Evolutionary conservation across 495 filamentous ascomycete species (phyloP).

Genomic region (Annulohypoxylon stygium): DNA sequence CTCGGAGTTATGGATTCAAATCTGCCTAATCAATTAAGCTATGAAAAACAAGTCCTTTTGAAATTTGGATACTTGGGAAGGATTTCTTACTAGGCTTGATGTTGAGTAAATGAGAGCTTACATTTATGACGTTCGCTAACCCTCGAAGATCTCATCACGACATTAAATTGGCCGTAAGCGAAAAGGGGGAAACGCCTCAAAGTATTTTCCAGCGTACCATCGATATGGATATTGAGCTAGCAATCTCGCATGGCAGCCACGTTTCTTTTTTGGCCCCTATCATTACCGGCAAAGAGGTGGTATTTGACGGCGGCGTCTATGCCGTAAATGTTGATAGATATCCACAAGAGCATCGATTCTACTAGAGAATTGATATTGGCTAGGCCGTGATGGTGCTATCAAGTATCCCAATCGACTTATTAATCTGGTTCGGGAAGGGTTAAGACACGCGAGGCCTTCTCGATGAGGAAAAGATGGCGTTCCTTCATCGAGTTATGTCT

Average conservation of each 20-base stretch:
- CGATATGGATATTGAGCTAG: not conserved
- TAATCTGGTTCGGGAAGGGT: not conserved
- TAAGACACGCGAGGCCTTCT: not conserved
- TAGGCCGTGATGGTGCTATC: not conserved
- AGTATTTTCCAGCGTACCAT: not conserved
- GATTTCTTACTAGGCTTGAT: not conserved
- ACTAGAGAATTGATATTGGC: not conserved
- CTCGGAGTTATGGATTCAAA: not conserved
- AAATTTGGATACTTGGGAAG: not conserved
- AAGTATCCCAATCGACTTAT: not conserved
- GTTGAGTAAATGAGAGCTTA: not conserved
- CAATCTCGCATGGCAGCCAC: not conserved
- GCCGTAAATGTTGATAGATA: not conserved
- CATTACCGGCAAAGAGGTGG: not conserved
- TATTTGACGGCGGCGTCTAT: not conserved
- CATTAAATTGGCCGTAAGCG: not conserved
- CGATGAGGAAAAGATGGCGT: slow-evolving; percentile 1
- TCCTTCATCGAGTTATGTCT: not conserved
- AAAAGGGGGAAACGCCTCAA: not conserved
- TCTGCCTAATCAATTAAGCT: not conserved
- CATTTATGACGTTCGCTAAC: not conserved
- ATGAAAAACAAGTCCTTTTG: not conserved
- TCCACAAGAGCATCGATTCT: not conserved
- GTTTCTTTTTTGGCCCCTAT: not conserved
- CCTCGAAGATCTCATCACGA: not conserved